Conservation (phyloP, 192 early-diverging fungal species). For the Helicostylum pulchrum region DNA sequence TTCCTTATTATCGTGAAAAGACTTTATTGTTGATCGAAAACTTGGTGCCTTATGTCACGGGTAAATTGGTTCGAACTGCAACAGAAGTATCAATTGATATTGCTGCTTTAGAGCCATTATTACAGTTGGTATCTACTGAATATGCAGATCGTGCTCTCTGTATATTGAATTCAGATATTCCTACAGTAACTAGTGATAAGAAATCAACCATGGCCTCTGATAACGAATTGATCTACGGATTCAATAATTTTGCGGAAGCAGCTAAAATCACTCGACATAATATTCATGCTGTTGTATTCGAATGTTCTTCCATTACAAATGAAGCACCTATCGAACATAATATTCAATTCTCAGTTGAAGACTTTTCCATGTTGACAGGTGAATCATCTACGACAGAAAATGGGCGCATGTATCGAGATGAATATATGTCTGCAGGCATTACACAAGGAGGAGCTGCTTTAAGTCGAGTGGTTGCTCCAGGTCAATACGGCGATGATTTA, state of each 20-base stretch:
- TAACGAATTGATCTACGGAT: conserved; percentile 33
- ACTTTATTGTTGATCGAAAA: conserved; percentile 62
- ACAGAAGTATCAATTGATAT: conserved; percentile 49
- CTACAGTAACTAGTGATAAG: conserved; percentile 18
- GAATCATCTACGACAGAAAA: conserved; percentile 10
- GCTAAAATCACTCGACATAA: conserved; percentile 39
- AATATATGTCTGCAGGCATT: not conserved
- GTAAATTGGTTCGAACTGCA: conserved; percentile 8
- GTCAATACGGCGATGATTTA: conserved; percentile 32
- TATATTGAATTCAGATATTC: conserved; percentile 69
- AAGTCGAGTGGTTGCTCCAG: not conserved
- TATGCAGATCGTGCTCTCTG: conserved; percentile 63
- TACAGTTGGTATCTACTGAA: conserved; percentile 61
- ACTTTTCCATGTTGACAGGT: conserved; percentile 30
- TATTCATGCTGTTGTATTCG: conserved; percentile 42
- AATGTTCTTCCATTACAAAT: conserved; percentile 37
- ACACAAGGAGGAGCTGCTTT: not conserved
- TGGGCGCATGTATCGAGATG: conserved; percentile 3
- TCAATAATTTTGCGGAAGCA: conserved; percentile 22
- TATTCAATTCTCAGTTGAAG: conserved; percentile 37
- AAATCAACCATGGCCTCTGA: conserved; percentile 18
- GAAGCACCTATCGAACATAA: conserved; percentile 31
- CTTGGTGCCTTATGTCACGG: conserved; percentile 56
- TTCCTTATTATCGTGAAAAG: conserved; percentile 59
- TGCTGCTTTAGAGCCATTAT: conserved; percentile 64